Base-by-base conservation (phyloP, 2,329 filamentous ascomycete genomes). In the Ceratocystis papillata region DNA sequence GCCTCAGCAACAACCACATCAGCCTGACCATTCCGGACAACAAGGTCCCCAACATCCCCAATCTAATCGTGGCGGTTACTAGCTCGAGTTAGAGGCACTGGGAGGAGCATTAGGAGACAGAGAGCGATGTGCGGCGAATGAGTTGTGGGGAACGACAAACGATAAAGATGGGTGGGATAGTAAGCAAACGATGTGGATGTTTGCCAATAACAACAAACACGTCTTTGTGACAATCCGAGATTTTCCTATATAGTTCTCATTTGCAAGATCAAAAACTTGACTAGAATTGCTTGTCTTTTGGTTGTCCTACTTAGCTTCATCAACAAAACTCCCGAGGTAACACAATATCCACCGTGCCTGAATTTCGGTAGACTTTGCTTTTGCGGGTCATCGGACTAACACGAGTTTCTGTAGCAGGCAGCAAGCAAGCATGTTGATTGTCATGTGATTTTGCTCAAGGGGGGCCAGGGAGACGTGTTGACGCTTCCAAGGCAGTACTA, bases 61-160 rank as follows among this genome's bases (percentile, higher is more conserved):
- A 33, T 22, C 55, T 8, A 59, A 60, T 75, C 73, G 62, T 77
- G 77, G 77, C 63, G 77, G 78, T 68, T 81, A 80, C 71, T 80
- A 77, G 41, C 8, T 37, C 28, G 67, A 37, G 37, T 33, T n/a
- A 30, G 20, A 17, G n/a, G 37, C n/a, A 41, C 25, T n/a, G 7
- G 12, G 30, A 17, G 3, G 44, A 22, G 12, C 17, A 20, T 50
- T 59, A 8, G 8, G 25, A 20, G 28, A n/a, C 8, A 10, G 48
- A 25, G 20, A 15, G 15, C 25, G 48, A 53, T 25, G 15, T 53
- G 20, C 8, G 20, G 22, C 48, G 48, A 25, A 25, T 10, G 25
- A 25, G 12, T 28, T 20, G 20, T 25, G 22, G 5, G 22, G 15
- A 25, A n/a, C 20, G 20, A 28, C 48, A 25, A 22, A 22, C 20